Conservation (phyloP, 2,329 filamentous ascomycete genomes). For the Chaetomium sp. region DNA sequence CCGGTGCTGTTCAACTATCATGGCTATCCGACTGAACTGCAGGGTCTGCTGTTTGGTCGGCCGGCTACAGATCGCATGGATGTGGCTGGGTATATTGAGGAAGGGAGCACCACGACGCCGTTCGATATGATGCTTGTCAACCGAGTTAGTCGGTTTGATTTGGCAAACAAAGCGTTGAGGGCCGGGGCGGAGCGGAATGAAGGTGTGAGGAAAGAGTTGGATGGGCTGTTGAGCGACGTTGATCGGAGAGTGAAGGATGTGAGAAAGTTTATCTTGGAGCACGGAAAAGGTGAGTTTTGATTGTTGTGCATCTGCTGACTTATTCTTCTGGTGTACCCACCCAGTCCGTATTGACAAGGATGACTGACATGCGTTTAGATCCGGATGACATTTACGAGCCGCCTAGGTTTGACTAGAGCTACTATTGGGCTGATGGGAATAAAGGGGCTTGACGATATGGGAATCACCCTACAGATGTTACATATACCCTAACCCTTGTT, state of each 20-base stretch:
- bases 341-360: not conserved
- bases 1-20: conserved; percentile 62
- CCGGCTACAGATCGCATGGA: conserved; percentile 44
- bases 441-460: too few species aligned
- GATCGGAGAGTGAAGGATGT: conserved; percentile 42
- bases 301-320: not conserved
- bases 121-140: conserved; percentile 66
- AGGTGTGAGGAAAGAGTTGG: conserved; percentile 38
- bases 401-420: conserved; percentile 33
- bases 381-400: conserved; percentile 46
- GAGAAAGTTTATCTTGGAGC: conserved; percentile 44
- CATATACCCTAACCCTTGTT: too few species aligned
- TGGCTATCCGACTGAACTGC: conserved; percentile 55
- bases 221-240: conserved; percentile 42
- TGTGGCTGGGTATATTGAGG: conserved; percentile 56
- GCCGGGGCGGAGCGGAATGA: conserved; percentile 43
- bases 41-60: conserved; percentile 55
- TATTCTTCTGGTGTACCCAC: not conserved
- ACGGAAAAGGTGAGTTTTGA: conserved; percentile 43
- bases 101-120: conserved; percentile 60
- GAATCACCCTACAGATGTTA: not conserved
- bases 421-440: not conserved
- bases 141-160: conserved; percentile 51
- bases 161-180: conserved; percentile 48
- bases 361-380: conserved; percentile 31